phyloP scores from a whole-genome alignment of 345 rosid species.

The Rhodamnia argentea region DNA sequence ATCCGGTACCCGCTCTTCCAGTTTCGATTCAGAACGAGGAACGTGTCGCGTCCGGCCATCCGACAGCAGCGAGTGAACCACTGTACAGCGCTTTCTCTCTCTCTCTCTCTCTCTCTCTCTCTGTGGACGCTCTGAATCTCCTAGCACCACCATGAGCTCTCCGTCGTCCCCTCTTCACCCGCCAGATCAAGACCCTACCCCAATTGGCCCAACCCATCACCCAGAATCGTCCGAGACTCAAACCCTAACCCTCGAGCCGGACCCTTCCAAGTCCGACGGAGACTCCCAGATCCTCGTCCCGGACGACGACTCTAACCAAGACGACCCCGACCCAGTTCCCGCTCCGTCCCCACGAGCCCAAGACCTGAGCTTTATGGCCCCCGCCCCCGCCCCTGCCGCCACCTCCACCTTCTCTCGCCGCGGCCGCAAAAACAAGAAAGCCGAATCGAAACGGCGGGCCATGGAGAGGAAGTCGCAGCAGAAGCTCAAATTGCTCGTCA shows the following conservation, averaged over 20 bases:
- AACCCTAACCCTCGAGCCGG: conserved; percentile 3
- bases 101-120: background rate
- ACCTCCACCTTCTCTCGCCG: conserved; percentile 10
- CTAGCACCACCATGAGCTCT: background rate
- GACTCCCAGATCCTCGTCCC: background rate
- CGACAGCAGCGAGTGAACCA: background rate
- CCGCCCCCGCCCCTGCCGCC: conserved; percentile 2
- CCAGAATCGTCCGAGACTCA: conserved; percentile 1
- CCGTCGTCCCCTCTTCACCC: background rate
- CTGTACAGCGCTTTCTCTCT: background rate
- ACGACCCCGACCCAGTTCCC: background rate
- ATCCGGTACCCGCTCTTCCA: background rate
- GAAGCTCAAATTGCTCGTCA: conserved; percentile 40
- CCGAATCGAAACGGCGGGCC: conserved; percentile 15
- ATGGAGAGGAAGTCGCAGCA: conserved; percentile 23
- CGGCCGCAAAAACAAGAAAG: conserved; percentile 28
- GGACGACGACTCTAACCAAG: background rate
- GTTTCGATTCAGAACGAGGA: background rate
- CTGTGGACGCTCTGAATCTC: background rate
- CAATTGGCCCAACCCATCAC: background rate
- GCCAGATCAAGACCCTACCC: background rate
- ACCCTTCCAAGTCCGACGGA: background rate
- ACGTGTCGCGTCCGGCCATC: background rate
- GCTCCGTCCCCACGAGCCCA: background rate
- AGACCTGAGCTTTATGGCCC: background rate